Evolutionary conservation across 768 basidiomycete genomes (phyloP).

Genomic region (Termitomyces sp.): DNA sequence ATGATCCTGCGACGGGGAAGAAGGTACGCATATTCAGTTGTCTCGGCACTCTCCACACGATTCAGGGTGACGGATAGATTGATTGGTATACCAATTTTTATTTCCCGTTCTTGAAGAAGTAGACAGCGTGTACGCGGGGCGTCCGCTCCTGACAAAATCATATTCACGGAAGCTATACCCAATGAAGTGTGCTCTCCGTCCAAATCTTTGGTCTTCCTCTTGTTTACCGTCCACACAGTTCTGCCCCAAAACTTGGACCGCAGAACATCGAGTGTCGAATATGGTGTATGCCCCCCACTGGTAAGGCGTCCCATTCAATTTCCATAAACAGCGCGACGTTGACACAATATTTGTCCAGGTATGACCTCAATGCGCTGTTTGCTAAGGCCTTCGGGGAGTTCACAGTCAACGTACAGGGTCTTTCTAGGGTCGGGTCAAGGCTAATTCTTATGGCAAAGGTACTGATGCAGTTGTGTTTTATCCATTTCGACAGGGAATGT

Average conservation of each 20-base stretch:
- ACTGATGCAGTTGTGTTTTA: not conserved
- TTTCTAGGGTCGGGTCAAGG: conserved; percentile 61
- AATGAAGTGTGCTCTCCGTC: conserved; percentile 62
- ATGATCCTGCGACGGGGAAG: conserved; percentile 56
- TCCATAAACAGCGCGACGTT: no score
- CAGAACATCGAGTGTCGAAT: conserved; percentile 45
- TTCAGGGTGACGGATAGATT: conserved; percentile 33
- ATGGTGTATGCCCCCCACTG: conserved; percentile 35
- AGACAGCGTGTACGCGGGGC: conserved; percentile 54
- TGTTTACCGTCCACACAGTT: conserved; percentile 41
- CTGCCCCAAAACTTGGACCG: conserved; percentile 74
- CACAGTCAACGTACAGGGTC: conserved; percentile 88
- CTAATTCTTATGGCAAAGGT: not conserved
- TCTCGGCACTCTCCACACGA: not conserved
- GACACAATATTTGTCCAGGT: conserved; percentile 42
- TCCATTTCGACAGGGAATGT: conserved; percentile 68
- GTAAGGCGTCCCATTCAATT: conserved; percentile 8
- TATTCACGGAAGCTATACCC: conserved; percentile 85
- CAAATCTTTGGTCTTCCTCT: not conserved
- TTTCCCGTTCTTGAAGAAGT: conserved; percentile 67
- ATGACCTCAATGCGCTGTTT: conserved; percentile 89
- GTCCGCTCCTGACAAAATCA: conserved; percentile 46
- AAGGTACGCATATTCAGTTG: conserved; percentile 36
- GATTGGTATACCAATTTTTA: conserved; percentile 89
- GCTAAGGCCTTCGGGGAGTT: conserved; percentile 79